Base-by-base conservation (phyloP, 202 grass and related monocot genomes). In the Carex sylvatica region DNA sequence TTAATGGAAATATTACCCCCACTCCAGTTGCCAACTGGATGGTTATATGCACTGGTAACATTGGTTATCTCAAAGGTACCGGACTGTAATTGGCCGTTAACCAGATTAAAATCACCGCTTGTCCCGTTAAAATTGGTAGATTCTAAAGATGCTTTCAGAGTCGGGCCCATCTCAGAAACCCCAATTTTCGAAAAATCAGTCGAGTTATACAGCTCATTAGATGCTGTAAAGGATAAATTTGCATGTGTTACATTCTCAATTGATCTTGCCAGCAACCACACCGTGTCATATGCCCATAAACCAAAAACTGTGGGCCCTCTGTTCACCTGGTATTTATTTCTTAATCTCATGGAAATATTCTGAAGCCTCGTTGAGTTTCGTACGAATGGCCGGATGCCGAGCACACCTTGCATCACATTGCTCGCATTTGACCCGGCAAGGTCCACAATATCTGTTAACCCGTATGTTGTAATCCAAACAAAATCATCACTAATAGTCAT, bases 1-100 rank as follows among this genome's bases (percentile, higher is more conserved):
- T 18, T 69, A 12, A 89, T 78, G 59, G 18, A 28, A 36, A 63
- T 5, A 81, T 90, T 62, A 72, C 61, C 54, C 53, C 65, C 51
- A 84, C 83, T 91, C 94, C 87, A 92, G 70, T 81, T 46, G 23
- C 87, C 92, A 18, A 94, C 84, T 74, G 24, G 13, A 75, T 14
- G 83, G 54, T 47, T 79, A 6, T 88, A 56, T 3, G 23, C 1
- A 23, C 20, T 65, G 51, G 74, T 52, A 23, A 94, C 78, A 64
- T 94, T 94, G 26, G 92, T 84, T 83, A 97, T 97, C 64, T 64
- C 89, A 13, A 79, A 97, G 56, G 46, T 62, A 15, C 69, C 67
- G 13, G 90, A 88, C 70, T 68, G 15, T 71, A 92, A 81, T 7
- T 94, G 89, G 56, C 84, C 84, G 4, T 80, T 19, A 9, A 66